Conservation (phyloP, 257 asterid genomes). For the Jaltomata sinuosa region DNA sequence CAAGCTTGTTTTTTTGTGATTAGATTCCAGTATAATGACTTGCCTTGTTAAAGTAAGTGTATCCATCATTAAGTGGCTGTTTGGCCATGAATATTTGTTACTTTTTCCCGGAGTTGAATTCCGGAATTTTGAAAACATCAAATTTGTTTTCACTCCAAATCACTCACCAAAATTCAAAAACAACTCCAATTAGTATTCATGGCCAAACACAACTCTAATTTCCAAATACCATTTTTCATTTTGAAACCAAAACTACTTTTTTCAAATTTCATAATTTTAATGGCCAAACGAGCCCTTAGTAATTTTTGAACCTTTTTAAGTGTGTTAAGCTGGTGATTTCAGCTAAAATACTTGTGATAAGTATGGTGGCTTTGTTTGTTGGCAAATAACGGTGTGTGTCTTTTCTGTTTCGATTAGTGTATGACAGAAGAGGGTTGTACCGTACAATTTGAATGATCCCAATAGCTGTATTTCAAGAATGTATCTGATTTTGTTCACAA, state of each 20-base stretch:
- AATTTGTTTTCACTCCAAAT: too few relatives aligned
- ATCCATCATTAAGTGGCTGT: background rate
- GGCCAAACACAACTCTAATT: too few relatives aligned
- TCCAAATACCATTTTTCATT: too few relatives aligned
- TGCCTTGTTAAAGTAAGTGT: background rate
- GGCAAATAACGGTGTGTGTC: background rate
- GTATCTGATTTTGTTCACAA: background rate
- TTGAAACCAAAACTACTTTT: too few relatives aligned
- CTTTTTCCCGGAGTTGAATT: too few relatives aligned
- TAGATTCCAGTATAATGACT: background rate
- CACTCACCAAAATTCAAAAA: too few relatives aligned
- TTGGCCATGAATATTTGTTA: too few relatives aligned
- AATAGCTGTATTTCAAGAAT: background rate
- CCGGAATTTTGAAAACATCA: too few relatives aligned
- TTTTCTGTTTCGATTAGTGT: background rate
- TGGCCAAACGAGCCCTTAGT: background rate
- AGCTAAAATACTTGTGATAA: background rate
- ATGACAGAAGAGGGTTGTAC: background rate
- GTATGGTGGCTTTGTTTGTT: background rate
- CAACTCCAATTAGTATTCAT: too few relatives aligned
- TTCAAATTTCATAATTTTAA: too few relatives aligned
- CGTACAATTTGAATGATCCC: background rate
- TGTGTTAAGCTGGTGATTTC: background rate
- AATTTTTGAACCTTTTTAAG: background rate
- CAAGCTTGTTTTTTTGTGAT: too few relatives aligned